These are phyloP conservation scores for Aureobasidium sp. DNA, from an alignment of 2,329 filamentous ascomycete species.

Conservation along the genomic window DNA sequence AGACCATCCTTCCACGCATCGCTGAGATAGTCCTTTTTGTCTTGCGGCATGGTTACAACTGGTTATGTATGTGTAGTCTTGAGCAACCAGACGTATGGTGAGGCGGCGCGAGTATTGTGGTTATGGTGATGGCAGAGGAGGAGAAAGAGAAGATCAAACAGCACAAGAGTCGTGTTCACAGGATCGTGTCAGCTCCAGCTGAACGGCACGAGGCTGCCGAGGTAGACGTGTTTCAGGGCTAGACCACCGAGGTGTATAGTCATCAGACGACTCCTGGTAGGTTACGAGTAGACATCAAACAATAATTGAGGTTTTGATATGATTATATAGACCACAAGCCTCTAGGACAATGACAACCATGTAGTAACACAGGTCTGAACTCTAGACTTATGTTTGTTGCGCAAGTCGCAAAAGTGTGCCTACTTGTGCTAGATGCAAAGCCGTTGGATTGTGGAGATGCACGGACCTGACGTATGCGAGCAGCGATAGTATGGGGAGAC, in stretches of 20 bases:
- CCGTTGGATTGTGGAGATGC: neutral
- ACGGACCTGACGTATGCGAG: neutral
- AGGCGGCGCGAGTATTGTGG: neutral
- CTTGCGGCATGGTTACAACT: constrained; percentile 53
- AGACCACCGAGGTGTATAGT: neutral
- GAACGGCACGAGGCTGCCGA: constrained; percentile 3
- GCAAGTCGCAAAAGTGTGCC: neutral
- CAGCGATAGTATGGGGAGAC: neutral
- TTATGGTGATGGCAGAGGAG: neutral
- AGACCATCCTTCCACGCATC: constrained; percentile 80
- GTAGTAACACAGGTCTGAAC: neutral
- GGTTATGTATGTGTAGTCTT: neutral
- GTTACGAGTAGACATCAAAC: neutral
- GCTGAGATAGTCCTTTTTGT: constrained; percentile 70
- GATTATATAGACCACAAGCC: neutral
- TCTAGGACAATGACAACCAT: neutral
- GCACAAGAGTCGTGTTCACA: neutral
- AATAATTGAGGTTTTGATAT: neutral
- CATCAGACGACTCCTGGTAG: neutral
- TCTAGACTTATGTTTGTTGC: neutral
- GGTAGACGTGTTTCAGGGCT: constrained; percentile 12
- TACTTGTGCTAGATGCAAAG: neutral
- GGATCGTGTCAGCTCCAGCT: constrained; percentile 10
- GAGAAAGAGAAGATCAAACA: neutral
- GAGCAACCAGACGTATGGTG: neutral